Conservation (phyloP, 768 basidiomycete genomes). For the Panaeolus cyanescens region DNA sequence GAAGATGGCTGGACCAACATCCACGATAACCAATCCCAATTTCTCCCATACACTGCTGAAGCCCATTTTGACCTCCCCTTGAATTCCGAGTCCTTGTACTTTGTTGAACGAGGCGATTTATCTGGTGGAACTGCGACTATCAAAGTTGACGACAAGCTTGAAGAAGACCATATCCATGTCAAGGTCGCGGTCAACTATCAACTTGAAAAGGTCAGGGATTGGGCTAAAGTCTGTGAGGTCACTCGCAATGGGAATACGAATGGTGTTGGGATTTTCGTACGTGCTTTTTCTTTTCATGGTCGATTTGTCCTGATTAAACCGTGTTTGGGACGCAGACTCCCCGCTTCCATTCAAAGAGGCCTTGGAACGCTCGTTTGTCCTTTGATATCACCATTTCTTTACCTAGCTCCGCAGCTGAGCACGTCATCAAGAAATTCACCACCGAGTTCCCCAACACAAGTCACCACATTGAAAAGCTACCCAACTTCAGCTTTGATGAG, state of each 20-base stretch:
- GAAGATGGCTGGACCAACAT: not conserved
- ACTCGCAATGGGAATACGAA: conserved; percentile 19
- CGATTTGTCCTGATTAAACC: not conserved
- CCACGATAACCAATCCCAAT: not conserved
- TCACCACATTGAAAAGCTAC: conserved; percentile 37
- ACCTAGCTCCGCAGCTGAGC: not conserved
- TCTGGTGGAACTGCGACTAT: conserved; percentile 25
- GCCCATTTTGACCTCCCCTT: not conserved
- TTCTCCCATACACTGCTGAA: not conserved
- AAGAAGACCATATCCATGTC: conserved; percentile 19
- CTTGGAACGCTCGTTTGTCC: not conserved
- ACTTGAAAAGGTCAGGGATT: conserved; percentile 19
- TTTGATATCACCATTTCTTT: not conserved
- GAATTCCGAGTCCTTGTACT: not conserved
- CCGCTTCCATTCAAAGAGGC: not conserved
- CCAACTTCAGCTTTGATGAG: conserved; percentile 35
- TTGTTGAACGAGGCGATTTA: conserved; percentile 23
- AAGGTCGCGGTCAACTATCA: conserved; percentile 24
- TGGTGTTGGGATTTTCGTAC: conserved; percentile 36
- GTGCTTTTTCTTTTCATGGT: conserved; percentile 2
- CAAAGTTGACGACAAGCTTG: conserved; percentile 15
- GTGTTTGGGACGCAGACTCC: conserved; percentile 24
- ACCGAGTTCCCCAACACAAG: conserved; percentile 42
- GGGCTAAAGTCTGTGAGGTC: conserved; percentile 24
- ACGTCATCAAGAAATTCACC: conserved; percentile 40